Conservation (phyloP, 169 alveolate genomes). For the Plasmodium gallinaceum region DNA sequence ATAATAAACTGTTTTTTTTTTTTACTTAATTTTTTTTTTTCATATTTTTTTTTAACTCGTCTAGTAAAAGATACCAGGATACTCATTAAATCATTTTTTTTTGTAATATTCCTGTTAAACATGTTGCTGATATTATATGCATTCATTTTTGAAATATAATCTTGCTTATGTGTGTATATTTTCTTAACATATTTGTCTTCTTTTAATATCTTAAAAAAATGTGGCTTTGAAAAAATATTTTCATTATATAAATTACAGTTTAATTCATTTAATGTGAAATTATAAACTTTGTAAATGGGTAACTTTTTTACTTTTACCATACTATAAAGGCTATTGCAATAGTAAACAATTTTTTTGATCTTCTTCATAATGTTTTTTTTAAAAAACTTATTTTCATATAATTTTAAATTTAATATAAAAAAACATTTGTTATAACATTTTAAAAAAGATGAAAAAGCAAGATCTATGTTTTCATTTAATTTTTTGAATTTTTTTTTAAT, state of each 20-base stretch:
- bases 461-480: slow-evolving; percentile 28
- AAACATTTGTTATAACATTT: slow-evolving; percentile 60
- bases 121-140: background rate
- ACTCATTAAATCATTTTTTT: slow-evolving; percentile 14
- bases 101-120: background rate
- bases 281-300: slow-evolving; percentile 29
- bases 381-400: slow-evolving; percentile 17
- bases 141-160: background rate
- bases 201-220: slow-evolving; percentile 42
- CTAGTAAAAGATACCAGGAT: slow-evolving; percentile 5
- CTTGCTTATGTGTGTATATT: background rate
- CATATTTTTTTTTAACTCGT: background rate
- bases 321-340: slow-evolving; percentile 41
- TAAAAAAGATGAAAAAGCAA: slow-evolving; percentile 61
- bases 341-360: slow-evolving; percentile 12
- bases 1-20: slow-evolving; percentile 19
- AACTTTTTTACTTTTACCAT: slow-evolving; percentile 55
- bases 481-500: slow-evolving; percentile 30
- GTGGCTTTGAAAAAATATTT: slow-evolving; percentile 50
- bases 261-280: slow-evolving; percentile 52
- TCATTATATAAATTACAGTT: slow-evolving; percentile 36
- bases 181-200: slow-evolving; percentile 39
- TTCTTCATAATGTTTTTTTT: slow-evolving; percentile 16
- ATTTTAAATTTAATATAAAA: slow-evolving; percentile 25
- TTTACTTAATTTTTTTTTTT: slow-evolving; percentile 13